Base-by-base conservation (phyloP, 495 filamentous ascomycete species). In the Penicillium argentinense region DNA sequence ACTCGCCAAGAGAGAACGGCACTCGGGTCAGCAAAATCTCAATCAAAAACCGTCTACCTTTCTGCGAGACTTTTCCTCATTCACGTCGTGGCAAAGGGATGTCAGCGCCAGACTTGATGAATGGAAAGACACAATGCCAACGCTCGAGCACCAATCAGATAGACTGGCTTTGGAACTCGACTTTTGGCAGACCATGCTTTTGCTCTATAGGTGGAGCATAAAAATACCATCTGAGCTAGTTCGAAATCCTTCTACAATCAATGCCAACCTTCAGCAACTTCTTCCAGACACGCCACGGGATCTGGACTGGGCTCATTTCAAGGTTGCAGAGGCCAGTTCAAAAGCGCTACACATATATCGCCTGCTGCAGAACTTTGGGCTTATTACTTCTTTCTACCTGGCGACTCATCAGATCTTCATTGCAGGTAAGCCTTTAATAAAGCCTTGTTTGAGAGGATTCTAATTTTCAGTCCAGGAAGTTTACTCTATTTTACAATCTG, bases 141-240 rank as follows among this genome's bases (percentile, higher is more conserved):
- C 4, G 4, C n/a, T 5, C 2, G 4, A 16, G 2, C 24, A 13
- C 13, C 13, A 24, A 8, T 19, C 22, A 1, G 34, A 25, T 17
- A 25, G 14, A 1, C 11, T 27, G 11, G 13, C 29, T 7, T 28
- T 46, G 43, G 43, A 46, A 16, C 33, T 46, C n/a, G 43, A 33
- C 6, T 46, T 37, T 27, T 46, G 43, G 43, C 43, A 46, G 29
- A 26, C 32, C 13, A 38, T 38, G 0, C 37, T 46, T 9, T 26
- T 33, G 2, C 33, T 46, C 2, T 46, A 46, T 29, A 30, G 43
- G 16, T 36, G 33, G 33, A 36, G 33, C 21, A 11, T 36, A 5
- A 9, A 19, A 6, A 12, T 36, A 4, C 33, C 33, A 2, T 8
- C 33, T 9, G 17, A 36, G 5, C 16, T 36, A 9, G 33, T 36